Conservation (phyloP, 805 yeast species). For the Teunomyces cretensis region DNA sequence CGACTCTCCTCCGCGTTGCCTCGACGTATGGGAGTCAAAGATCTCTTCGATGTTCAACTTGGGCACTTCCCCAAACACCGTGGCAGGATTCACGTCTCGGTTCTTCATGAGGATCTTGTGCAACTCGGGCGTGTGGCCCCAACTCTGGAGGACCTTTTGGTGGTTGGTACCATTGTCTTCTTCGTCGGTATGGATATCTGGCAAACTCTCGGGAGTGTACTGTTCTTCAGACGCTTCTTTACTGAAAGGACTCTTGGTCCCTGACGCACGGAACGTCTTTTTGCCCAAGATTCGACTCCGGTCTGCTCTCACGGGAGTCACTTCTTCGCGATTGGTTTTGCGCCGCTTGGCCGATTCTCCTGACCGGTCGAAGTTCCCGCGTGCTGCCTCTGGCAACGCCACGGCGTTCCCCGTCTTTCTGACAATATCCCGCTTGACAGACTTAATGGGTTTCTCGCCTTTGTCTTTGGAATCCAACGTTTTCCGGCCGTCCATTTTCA, state of each 20-base stretch:
- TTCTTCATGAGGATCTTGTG: conserved; percentile 25
- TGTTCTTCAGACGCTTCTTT: background rate
- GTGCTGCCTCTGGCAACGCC: conserved; percentile 39
- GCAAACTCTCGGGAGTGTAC: conserved; percentile 24
- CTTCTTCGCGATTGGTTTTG: conserved; percentile 2
- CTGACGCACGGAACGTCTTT: conserved; percentile 12
- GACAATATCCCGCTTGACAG: conserved; percentile 29
- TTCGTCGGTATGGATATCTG: conserved; percentile 43
- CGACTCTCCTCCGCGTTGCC: conserved; percentile 55
- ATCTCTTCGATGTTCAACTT: conserved; percentile 69
- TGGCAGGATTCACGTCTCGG: conserved; percentile 56
- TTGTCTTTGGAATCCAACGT: conserved; percentile 29
- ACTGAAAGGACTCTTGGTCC: background rate
- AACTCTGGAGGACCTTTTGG: conserved; percentile 24
- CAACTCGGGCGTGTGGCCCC: conserved; percentile 43
- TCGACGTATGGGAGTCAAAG: conserved; percentile 53
- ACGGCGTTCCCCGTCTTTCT: conserved; percentile 25
- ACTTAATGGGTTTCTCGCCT: background rate
- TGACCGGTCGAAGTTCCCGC: conserved; percentile 18
- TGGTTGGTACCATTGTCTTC: conserved; percentile 26
- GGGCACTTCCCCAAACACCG: conserved; percentile 74
- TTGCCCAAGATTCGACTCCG: conserved; percentile 8
- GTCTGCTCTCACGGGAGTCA: background rate
- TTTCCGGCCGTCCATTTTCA: conserved; percentile 9
- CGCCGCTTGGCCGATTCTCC: conserved; percentile 4